Evolutionary conservation across 2,329 filamentous ascomycete species (phyloP).

Genomic region (Aspergillus novoparasiticus): DNA sequence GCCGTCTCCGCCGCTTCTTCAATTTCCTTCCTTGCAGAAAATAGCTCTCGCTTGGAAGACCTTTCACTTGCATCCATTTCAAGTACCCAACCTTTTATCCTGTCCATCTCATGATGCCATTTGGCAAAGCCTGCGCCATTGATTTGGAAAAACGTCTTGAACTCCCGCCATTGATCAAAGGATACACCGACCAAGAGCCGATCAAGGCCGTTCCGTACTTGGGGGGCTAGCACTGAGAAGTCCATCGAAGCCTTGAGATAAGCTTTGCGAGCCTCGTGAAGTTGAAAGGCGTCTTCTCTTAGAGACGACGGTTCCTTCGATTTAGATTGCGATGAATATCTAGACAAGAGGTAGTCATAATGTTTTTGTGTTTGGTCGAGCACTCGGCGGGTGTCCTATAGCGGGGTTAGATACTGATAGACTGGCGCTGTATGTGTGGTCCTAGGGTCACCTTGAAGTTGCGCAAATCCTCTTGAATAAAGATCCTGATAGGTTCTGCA

Average conservation of each 20-base stretch:
- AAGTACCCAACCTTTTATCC: conserved; percentile 87
- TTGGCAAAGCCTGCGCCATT: conserved; percentile 63
- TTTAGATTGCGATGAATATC: conserved; percentile 84
- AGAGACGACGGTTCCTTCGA: conserved; percentile 90
- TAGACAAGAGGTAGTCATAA: conserved; percentile 78
- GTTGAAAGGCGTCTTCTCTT: conserved; percentile 91
- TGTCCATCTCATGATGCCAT: conserved; percentile 80
- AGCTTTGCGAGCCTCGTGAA: conserved; percentile 87
- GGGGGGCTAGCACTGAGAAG: conserved; percentile 84
- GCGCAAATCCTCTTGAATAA: conserved; percentile 76
- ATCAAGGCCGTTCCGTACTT: conserved; percentile 81
- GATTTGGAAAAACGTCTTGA: conserved; percentile 71
- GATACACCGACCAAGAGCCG: conserved; percentile 83
- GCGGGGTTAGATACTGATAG: conserved; percentile 19
- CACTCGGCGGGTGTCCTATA: conserved; percentile 67
- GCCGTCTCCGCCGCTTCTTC: conserved; percentile 72
- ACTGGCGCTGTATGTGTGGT: conserved; percentile 6
- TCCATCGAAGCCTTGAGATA: conserved; percentile 94
- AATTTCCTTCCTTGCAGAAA: conserved; percentile 76
- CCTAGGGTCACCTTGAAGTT: conserved; percentile 67
- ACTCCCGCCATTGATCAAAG: conserved; percentile 84
- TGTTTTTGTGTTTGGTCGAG: conserved; percentile 80
- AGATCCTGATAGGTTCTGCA: conserved; percentile 78
- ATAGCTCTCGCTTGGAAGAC: conserved; percentile 78
- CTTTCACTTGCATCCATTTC: conserved; percentile 92